These are phyloP conservation scores for Boletus subparvulus DNA, from an alignment of 768 basidiomycete genomes.

Conservation along the genomic window DNA sequence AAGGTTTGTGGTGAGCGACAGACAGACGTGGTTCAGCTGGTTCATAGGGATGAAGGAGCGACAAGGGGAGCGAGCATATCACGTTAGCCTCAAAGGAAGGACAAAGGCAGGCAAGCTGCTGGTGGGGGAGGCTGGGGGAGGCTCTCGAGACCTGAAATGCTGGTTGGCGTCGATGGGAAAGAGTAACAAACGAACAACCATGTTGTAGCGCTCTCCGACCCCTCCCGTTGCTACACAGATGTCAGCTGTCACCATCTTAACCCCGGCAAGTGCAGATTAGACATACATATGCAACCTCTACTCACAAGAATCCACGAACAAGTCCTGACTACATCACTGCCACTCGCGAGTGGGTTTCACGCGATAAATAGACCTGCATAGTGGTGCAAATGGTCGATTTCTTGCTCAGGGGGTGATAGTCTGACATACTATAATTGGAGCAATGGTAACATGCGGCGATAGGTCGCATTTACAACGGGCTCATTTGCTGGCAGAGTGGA, in stretches of 20 bases:
- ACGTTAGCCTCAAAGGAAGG: conserved; percentile 26
- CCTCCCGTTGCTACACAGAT: conserved; percentile 19
- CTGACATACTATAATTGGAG: neutral
- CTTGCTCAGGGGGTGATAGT: neutral
- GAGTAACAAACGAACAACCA: conserved; percentile 9
- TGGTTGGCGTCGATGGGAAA: conserved; percentile 29
- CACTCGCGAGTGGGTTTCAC: neutral
- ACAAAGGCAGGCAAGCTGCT: conserved; percentile 50
- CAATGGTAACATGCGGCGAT: too few species aligned
- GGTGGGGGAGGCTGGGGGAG: conserved; percentile 14
- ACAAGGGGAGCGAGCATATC: conserved; percentile 36
- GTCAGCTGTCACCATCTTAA: conserved; percentile 20
- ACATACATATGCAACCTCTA: neutral
- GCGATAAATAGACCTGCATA: neutral
- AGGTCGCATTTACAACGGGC: too few species aligned
- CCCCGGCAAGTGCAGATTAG: neutral
- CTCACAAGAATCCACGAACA: neutral
- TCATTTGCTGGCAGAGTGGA: too few species aligned
- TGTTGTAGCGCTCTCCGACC: neutral
- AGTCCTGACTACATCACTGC: neutral
- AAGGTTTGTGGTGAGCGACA: conserved; percentile 68
- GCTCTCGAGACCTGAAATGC: conserved; percentile 3
- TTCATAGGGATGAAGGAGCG: conserved; percentile 15
- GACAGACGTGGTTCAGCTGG: conserved; percentile 57
- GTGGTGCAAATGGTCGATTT: neutral